Percentiles rank a stretch among this genome's conserved stretches.
phyloP scores from a whole-genome alignment of 2,329 filamentous ascomycete genomes.

The Pseudogymnoascus sp. region DNA sequence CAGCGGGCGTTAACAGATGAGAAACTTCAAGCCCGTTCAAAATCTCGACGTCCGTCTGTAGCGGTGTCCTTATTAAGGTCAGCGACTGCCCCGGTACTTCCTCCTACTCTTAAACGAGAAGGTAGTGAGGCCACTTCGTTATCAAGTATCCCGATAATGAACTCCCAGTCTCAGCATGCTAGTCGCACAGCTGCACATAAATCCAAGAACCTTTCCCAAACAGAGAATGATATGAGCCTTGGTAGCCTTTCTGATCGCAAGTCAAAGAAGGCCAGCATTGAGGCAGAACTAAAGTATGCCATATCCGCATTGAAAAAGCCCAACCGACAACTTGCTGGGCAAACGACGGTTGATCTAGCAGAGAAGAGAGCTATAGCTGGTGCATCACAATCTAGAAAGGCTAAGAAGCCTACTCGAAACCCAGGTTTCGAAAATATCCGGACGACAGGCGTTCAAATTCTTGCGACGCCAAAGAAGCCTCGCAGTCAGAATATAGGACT shows the following conservation, averaged over 20 bases:
- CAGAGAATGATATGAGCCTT: constrained; percentile 43
- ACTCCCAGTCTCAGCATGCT: constrained; percentile 30
- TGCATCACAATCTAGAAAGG: constrained; percentile 40
- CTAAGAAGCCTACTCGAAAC: constrained; percentile 40
- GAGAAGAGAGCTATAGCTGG: constrained; percentile 49
- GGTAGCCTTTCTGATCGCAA: constrained; percentile 45
- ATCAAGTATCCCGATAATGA: constrained; percentile 40
- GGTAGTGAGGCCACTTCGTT: constrained; percentile 49
- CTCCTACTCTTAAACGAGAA: constrained; percentile 58
- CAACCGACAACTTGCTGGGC: constrained; percentile 61
- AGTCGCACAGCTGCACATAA: constrained; percentile 29
- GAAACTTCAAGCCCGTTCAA: constrained; percentile 39
- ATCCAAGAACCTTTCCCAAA: constrained; percentile 38
- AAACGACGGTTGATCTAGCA: constrained; percentile 56
- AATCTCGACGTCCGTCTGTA: constrained; percentile 47
- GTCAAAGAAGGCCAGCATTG: constrained; percentile 54
- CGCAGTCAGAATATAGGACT: constrained; percentile 23
- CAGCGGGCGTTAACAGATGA: constrained; percentile 56
- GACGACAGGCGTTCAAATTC: constrained; percentile 24
- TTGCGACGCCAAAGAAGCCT: constrained; percentile 27
- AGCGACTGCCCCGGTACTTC: constrained; percentile 51
- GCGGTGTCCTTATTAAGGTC: constrained; percentile 59
- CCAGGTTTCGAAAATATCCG: constrained; percentile 24
- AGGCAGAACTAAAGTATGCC: constrained; percentile 63
- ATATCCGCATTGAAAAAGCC: constrained; percentile 67